phyloP scores from a whole-genome alignment of 2,329 filamentous ascomycete genomes.

The Aspergillus japonicus region DNA sequence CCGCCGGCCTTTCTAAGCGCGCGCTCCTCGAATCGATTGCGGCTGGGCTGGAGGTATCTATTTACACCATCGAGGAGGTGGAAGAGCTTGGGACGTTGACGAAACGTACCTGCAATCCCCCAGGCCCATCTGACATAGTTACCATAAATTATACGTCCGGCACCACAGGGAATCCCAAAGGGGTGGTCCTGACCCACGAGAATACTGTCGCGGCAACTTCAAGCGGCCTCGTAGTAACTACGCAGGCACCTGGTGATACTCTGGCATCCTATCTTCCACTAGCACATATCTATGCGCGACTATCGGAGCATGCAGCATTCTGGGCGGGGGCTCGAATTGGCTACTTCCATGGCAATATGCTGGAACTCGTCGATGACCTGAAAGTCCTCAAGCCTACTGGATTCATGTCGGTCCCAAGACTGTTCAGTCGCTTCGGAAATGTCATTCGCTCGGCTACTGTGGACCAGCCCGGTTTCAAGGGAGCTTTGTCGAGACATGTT shows the following conservation, averaged over 20 bases:
- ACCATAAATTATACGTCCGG: constrained; percentile 71
- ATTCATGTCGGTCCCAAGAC: constrained; percentile 84
- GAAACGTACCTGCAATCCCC: constrained; percentile 68
- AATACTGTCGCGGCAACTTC: constrained; percentile 74
- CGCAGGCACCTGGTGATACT: constrained; percentile 59
- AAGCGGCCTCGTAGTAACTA: constrained; percentile 56
- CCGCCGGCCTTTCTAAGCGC: constrained; percentile 72
- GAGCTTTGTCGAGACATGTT: constrained; percentile 75
- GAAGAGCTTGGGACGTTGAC: constrained; percentile 75
- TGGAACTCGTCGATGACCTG: constrained; percentile 84
- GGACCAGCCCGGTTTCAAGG: constrained; percentile 75
- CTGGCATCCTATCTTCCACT: constrained; percentile 86
- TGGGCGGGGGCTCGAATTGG: constrained; percentile 73
- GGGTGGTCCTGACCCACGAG: constrained; percentile 70
- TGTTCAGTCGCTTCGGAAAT: constrained; percentile 86
- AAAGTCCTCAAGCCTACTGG: constrained; percentile 79
- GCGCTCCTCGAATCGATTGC: constrained; percentile 75
- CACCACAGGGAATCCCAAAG: constrained; percentile 64
- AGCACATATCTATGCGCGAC: constrained; percentile 89
- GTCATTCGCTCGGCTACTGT: constrained; percentile 78
- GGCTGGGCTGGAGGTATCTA: constrained; percentile 67
- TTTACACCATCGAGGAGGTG: constrained; percentile 77
- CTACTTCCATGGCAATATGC: constrained; percentile 90
- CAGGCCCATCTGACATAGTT: constrained; percentile 70
- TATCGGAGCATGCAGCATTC: constrained; percentile 74